Base-by-base conservation (phyloP, 2,329 filamentous ascomycete species). In the Fusarium vanettenii region DNA sequence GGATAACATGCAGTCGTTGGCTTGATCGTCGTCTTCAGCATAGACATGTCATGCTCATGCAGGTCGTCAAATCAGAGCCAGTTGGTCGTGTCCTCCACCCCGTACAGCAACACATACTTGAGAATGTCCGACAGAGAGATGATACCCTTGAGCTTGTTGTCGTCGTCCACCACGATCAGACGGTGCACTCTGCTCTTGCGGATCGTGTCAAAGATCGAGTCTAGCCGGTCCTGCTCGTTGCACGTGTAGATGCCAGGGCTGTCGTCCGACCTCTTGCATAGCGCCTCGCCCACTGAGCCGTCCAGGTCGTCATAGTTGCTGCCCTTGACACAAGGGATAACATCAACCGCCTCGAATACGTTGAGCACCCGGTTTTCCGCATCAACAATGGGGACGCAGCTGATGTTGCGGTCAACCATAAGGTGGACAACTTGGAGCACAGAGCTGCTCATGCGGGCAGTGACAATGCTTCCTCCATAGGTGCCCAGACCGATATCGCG, bases 191-290 rank as follows among this genome's bases (percentile, higher is more conserved):
- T 90, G 55, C 95, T 98, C 85, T 96, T 97, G 76, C 96, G 94
- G 77, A 99, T 94, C 1, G 97, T 98, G 82, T 98, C 95, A 82
- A 98, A 98, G 77, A 99, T 97, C 13, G 95, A 96, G 81, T 97
- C 96, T 60, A 99, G 89, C 65, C 95, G 92, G 83, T 99, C 97
- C 72, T 97, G 93, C 73, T 97, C 89, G 55, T 92, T 94, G 86
- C 97, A 99, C 1, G 96, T 98, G 84, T 98, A 98, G 74, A 99
- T 98, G 50, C 97, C 97, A 1, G 95, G 93, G 80, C 98, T 98
- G 78, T 98, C 96, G 62, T 97, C 94, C 14, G 94, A 91, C 72
- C 96, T 91, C 82, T 94, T 97, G 78, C 94, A 92, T 66, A 98
- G 86, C 3, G 96, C 96, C 72, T 98, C 95, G 50, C 96, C 97